A percentile compares a stretch with the other conserved stretches of the same genome.
phyloP scores from a whole-genome alignment of 2,329 filamentous ascomycete genomes.

The Penicillium sp. region DNA sequence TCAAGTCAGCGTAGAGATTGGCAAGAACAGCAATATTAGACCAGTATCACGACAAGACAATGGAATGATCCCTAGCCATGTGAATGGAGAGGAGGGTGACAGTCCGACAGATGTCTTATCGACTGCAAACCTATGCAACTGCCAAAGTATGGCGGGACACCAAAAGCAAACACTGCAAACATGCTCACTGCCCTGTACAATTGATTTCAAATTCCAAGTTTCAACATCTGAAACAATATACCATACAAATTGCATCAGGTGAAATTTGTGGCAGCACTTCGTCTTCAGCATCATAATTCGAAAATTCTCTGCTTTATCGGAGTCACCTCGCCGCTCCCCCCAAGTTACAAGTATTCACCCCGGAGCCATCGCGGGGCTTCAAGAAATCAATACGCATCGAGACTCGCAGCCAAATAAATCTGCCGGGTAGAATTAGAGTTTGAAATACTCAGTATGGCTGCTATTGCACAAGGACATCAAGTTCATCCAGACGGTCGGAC shows the following conservation, averaged over 20 bases:
- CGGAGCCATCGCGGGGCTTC: background rate
- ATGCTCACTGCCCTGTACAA: background rate
- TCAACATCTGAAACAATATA: background rate
- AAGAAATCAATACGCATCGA: slow-evolving; percentile 1
- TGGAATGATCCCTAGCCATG: too few species aligned
- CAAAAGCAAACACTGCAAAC: slow-evolving; percentile 6
- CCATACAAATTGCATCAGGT: background rate
- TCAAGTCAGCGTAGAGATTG: too few species aligned
- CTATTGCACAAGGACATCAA: slow-evolving; percentile 18
- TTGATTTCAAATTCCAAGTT: background rate
- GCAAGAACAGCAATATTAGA: too few species aligned
- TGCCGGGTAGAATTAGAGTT: background rate
- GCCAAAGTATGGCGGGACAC: background rate
- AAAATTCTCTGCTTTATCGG: too few species aligned
- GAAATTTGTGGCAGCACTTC: background rate
- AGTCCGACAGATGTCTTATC: background rate
- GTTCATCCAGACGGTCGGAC: slow-evolving; percentile 31
- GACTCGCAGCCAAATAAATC: background rate
- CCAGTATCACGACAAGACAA: too few species aligned
- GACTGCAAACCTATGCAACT: too few species aligned
- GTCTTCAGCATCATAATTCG: background rate
- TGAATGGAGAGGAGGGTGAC: too few species aligned
- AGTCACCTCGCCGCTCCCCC: background rate
- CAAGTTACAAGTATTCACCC: background rate
- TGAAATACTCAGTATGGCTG: slow-evolving; percentile 12